A percentile compares a stretch with the other conserved stretches of the same genome.
These are phyloP conservation scores for Avena sativa DNA, from an alignment of 176 grass and related monocot species.

Conservation along the genomic window DNA sequence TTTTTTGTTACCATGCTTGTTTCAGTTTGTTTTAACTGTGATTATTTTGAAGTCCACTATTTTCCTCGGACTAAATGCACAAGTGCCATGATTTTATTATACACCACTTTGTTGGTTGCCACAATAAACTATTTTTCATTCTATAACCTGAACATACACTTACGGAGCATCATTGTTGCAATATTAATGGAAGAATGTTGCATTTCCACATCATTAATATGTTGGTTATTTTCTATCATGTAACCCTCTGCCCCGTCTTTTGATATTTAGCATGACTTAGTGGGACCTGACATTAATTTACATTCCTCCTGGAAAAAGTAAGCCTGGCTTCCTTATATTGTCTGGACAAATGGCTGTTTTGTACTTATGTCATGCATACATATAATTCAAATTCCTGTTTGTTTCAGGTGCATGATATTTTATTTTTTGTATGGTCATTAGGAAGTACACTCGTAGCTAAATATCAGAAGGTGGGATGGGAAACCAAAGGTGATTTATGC, in stretches of 20 bases:
- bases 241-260: background rate
- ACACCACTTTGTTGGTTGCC: background rate
- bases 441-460: conserved; percentile 13
- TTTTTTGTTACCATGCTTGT: background rate
- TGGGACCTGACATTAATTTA: conserved; percentile 33
- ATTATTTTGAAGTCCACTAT: background rate
- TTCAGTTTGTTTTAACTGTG: conserved; percentile 4
- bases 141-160: conserved; percentile 13
- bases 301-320: conserved; percentile 18
- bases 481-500: background rate
- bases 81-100: background rate
- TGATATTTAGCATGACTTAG: conserved; percentile 30
- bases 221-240: background rate
- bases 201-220: conserved; percentile 3
- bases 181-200: background rate
- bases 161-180: background rate
- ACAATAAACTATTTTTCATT: background rate
- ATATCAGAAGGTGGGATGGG: background rate
- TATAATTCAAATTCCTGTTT: background rate
- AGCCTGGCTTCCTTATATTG: conserved; percentile 30
- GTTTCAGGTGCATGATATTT: background rate
- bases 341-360: conserved; percentile 18
- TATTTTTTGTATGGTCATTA: background rate
- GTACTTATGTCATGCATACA: background rate
- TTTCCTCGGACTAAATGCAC: background rate